Evolutionary conservation across 371 early-diverging fungal species (phyloP), one percentile per base, ranked within the genome.

Genomic region (Zancudomyces culisetae): DNA sequence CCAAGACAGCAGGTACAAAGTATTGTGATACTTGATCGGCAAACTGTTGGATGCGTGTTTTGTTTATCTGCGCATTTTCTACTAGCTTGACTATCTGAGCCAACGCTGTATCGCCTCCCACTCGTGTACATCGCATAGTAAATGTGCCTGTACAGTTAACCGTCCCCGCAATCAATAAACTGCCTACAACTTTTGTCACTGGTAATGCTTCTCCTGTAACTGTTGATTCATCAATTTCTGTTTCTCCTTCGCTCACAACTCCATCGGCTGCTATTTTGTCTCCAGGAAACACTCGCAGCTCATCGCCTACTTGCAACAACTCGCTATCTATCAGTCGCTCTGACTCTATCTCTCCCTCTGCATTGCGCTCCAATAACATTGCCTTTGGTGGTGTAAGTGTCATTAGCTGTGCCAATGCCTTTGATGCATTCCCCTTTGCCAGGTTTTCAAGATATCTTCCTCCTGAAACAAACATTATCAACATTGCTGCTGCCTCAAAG

Each of bases 171-270:
- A 96, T 86, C 21, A 95, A 80, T 1, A 47, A 35, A 45, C 74
- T 71, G 3, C 81, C 86, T 1, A 45, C 60, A 8, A 58, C 61
- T 62, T 98, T 98, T 56, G 45, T 52, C 27, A 98, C 83, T 0
- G 95, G 88, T 21, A 88, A 68, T 15, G 85, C 79, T 67, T 99
- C 99, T 35, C 99, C 99, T 0, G 99, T 98, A 0, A 99, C 80
- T 70, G 98, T 87, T 49, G 91, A 85, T 69, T 99, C 99, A 69
- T 99, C 97, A 6, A 98, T 78, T 26, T 79, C 71, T 2, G 90
- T 80, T 8, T 69, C 47, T 2, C 99, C 99, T 15, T 65, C 68
- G n/a, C 80, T 63, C 6, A 99, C 70, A 0, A 72, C 56, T n/a
- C 92, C 96, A 63, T 99, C 99, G 0, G 88, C 78, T 2, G 96